Evolutionary conservation across 805 yeast genomes (phyloP).

Genomic region (Candida sonorensis): DNA sequence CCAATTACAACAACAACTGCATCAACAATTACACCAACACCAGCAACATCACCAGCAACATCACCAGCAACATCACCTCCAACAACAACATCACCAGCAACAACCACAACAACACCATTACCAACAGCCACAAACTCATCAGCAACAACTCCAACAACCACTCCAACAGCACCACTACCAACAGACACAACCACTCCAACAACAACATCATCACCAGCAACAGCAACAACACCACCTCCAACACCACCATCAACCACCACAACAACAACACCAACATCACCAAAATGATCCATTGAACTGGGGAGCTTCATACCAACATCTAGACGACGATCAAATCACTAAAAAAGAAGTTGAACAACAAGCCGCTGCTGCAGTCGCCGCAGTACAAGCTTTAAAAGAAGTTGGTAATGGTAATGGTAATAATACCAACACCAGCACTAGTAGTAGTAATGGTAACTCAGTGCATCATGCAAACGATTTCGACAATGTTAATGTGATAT

Average conservation of each 20-base stretch:
- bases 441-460: no score
- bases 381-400: slow-evolving; percentile 21
- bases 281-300: slow-evolving; percentile 15
- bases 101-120: background rate
- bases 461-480: no score
- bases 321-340: slow-evolving; percentile 16
- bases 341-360: slow-evolving; percentile 18
- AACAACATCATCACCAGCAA: slow-evolving; percentile 3
- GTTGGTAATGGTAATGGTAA: slow-evolving; percentile 10
- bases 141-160: slow-evolving; percentile 9
- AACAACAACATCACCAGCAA: slow-evolving; percentile 2
- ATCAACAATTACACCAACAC: slow-evolving; percentile 3
- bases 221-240: slow-evolving; percentile 3
- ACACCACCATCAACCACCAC: background rate
- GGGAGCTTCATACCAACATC: slow-evolving; percentile 15
- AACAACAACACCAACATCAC: slow-evolving; percentile 1
- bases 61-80: background rate
- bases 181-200: slow-evolving; percentile 1
- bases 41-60: background rate
- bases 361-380: slow-evolving; percentile 22
- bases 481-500: no score
- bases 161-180: slow-evolving; percentile 1
- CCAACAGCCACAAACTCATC: slow-evolving; percentile 5
- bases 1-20: slow-evolving; percentile 3
- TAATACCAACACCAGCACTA: no score